Evolutionary conservation across 1,284 basidiomycete species (phyloP), one percentile per base, ranked within the genome.

Genomic region (Cystobasidium slooffiae): DNA sequence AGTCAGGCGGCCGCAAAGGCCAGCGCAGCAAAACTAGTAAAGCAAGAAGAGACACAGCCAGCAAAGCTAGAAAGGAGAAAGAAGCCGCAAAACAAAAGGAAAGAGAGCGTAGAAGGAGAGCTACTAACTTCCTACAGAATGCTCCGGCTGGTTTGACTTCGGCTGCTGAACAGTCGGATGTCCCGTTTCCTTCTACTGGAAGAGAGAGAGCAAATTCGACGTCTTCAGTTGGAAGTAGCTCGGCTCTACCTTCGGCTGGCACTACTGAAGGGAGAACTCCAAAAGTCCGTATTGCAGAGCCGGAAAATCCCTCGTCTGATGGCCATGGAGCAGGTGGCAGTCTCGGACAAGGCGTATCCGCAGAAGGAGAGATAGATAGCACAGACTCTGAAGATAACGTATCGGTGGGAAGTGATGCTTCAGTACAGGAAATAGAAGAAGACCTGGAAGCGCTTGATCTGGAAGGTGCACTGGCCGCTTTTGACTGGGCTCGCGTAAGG

Each of bases 61-160:
- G 31, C n/a, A 65, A 53, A 59, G 49, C 51, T 31, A 73, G 66
- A 44, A 73, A 73, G 47, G 70, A 58, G n/a, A 73, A 66, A 49
- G 63, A 64, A 31, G 55, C 14, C 6, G 70, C 52, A 49, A 73
- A 66, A 52, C 70, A 73, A 46, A 73, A 73, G 51, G 70, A 73
- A 52, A 20, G 70, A 43, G 70, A 73, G 44, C 22, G 64, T 6
- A 66, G 64, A 31, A 20, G 64, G 31, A 22, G 64, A 12, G 41
- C 64, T 66, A 43, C 51, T 4, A 66, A 66, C 43, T 55, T 66
- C 24, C 39, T 55, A 14, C 49, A 66, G 24, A 47, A 47, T 66
- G 64, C 64, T 22, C 64, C 49, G 16, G 55, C 16, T 12, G 51
- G 39, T 5, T 16, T 18, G 6, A 31, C 10, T 8, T 12, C 18